phyloP scores from a whole-genome alignment of 2,329 filamentous ascomycete genomes.

The Diaporthe batatas region DNA sequence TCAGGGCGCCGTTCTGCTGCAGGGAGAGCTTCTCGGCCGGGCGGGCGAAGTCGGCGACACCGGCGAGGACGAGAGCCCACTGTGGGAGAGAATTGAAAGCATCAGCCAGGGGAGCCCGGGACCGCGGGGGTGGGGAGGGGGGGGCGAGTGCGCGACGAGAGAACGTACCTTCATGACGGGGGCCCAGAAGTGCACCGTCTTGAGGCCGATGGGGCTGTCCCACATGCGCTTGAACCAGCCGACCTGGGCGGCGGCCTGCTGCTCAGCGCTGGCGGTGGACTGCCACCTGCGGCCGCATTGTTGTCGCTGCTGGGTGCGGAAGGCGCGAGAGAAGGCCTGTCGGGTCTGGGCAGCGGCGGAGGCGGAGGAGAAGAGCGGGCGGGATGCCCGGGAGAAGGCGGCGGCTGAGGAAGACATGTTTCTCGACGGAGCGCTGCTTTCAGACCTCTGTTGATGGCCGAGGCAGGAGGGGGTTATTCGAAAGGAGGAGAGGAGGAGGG shows the following conservation, averaged over 20 bases:
- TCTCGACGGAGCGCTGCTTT: not conserved
- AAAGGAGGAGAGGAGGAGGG: not conserved
- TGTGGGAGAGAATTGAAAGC: conserved; percentile 50
- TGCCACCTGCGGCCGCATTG: conserved; percentile 75
- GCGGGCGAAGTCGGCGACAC: conserved; percentile 90
- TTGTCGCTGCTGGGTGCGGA: conserved; percentile 46
- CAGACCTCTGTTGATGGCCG: not conserved
- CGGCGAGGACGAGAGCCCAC: conserved; percentile 94
- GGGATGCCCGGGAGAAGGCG: conserved; percentile 66
- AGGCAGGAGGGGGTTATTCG: not conserved
- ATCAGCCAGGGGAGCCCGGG: conserved; percentile 55
- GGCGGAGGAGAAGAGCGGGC: conserved; percentile 68
- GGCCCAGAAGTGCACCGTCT: conserved; percentile 99
- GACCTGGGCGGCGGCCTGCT: conserved; percentile 50
- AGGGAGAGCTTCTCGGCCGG: conserved; percentile 93
- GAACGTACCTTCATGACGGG: conserved; percentile 82
- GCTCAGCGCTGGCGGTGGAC: conserved; percentile 68
- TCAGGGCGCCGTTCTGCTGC: conserved; percentile 91
- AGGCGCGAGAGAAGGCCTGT: conserved; percentile 62
- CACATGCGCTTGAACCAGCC: conserved; percentile 83
- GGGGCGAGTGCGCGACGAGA: too few relatives aligned
- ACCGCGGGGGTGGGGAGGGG: too few relatives aligned
- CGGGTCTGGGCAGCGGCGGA: conserved; percentile 67
- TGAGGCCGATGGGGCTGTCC: conserved; percentile 84
- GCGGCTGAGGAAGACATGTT: conserved; percentile 53